These are phyloP conservation scores for Cenchrus americanus DNA, from an alignment of 176 grass and related monocot species.

Conservation along the genomic window DNA sequence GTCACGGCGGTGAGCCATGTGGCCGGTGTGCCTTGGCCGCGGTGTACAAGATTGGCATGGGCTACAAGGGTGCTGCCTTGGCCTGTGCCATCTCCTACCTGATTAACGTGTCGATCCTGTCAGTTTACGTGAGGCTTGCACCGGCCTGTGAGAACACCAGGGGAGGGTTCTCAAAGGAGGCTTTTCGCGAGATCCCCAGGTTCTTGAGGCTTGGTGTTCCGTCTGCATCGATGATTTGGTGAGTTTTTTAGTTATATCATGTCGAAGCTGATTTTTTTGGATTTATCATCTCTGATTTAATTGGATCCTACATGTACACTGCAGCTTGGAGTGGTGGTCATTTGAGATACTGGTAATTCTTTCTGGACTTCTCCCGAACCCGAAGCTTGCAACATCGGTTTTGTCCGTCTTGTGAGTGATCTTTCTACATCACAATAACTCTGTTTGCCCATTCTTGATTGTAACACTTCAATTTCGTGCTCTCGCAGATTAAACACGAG, in stretches of 20 bases:
- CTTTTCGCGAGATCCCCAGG: conserved; percentile 38
- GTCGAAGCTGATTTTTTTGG: background rate
- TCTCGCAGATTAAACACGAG: conserved; percentile 59
- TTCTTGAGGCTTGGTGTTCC: conserved; percentile 75
- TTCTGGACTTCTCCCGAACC: conserved; percentile 84
- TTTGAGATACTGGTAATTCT: conserved; percentile 82
- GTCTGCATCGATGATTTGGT: conserved; percentile 89
- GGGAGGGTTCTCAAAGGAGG: conserved; percentile 60
- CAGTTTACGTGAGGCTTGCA: conserved; percentile 61
- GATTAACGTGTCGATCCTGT: conserved; percentile 49
- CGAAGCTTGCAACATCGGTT: conserved; percentile 75
- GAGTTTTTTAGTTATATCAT: conserved; percentile 7
- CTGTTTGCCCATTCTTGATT: background rate
- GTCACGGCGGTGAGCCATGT: conserved; percentile 59
- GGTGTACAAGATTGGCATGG: conserved; percentile 64
- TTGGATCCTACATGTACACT: background rate
- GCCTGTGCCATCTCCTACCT: conserved; percentile 54
- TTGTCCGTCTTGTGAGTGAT: conserved; percentile 60
- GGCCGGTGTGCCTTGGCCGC: conserved; percentile 67
- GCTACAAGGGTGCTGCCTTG: conserved; percentile 68
- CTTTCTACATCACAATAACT: background rate
- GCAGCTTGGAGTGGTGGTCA: conserved; percentile 85
- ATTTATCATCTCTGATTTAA: background rate
- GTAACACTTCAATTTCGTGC: conserved; percentile 29
- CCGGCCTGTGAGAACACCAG: conserved; percentile 56